phyloP scores from a whole-genome alignment of 768 basidiomycete genomes.

The Phylloporus arenicola region DNA sequence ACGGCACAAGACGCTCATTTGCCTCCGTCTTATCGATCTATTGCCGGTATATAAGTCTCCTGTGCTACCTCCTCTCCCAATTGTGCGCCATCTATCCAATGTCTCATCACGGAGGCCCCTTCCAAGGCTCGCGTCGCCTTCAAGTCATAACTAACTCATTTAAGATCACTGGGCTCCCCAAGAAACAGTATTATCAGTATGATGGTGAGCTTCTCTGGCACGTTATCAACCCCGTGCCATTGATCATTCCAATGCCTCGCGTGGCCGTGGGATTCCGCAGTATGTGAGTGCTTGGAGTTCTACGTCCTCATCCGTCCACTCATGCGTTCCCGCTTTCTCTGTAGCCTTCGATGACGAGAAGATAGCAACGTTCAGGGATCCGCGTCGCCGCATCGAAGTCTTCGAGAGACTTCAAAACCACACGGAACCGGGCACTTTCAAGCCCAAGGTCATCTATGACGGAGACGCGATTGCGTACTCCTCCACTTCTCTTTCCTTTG shows the following conservation, averaged over 20 bases:
- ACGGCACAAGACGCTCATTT: not conserved
- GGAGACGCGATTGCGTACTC: conserved; percentile 40
- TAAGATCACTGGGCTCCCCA: conserved; percentile 26
- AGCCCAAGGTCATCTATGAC: conserved; percentile 43
- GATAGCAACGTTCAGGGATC: not conserved
- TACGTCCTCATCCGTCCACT: not conserved
- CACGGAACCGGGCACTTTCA: conserved; percentile 33
- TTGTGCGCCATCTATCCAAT: conserved; percentile 11
- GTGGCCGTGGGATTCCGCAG: conserved; percentile 10
- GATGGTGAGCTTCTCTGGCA: conserved; percentile 24
- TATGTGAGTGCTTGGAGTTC: conserved; percentile 21
- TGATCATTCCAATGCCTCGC: conserved; percentile 5
- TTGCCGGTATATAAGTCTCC: conserved; percentile 9
- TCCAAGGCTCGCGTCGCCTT: conserved; percentile 13
- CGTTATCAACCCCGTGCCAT: not conserved
- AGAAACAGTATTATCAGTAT: conserved; percentile 26
- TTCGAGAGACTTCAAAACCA: conserved; percentile 35
- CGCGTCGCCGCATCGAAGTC: conserved; percentile 27
- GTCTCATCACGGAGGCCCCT: conserved; percentile 18
- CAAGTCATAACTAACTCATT: conserved; percentile 33
- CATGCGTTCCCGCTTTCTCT: not conserved
- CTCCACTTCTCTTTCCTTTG: conserved; percentile 27
- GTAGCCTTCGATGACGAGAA: conserved; percentile 18
- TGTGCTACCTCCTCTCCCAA: not conserved
- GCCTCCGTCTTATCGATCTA: conserved; percentile 24